phyloP scores from a whole-genome alignment of 2,329 filamentous ascomycete genomes.

The Hypoxylon sp. region DNA sequence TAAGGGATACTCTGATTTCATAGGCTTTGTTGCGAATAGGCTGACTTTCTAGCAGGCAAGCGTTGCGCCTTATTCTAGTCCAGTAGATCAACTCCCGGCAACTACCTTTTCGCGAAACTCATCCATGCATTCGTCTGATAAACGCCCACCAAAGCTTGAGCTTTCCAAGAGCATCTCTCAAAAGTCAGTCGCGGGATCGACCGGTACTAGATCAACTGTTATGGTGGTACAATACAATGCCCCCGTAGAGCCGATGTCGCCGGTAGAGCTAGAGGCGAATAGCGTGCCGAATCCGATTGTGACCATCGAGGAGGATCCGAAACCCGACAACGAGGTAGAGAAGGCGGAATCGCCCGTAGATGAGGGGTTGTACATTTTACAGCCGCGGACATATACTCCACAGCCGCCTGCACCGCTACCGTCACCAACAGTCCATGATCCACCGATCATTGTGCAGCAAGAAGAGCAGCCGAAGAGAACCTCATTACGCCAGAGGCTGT shows the following conservation, averaged over 20 bases:
- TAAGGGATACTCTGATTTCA: constrained; percentile 60
- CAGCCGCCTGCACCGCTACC: constrained; percentile 64
- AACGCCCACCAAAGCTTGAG: constrained; percentile 42
- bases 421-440: constrained; percentile 61
- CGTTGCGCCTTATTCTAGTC: constrained; percentile 51
- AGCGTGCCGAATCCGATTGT: constrained; percentile 35
- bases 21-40: constrained; percentile 20
- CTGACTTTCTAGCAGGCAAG: constrained; percentile 50
- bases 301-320: constrained; percentile 42
- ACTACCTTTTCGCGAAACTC: constrained; percentile 43
- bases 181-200: constrained; percentile 45
- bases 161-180: constrained; percentile 47
- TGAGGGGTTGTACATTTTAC: constrained; percentile 66
- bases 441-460: constrained; percentile 49
- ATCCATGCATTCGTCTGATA: constrained; percentile 45
- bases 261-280: constrained; percentile 41
- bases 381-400: constrained; percentile 72
- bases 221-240: constrained; percentile 52
- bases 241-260: constrained; percentile 40
- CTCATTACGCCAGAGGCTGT: constrained; percentile 69
- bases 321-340: constrained; percentile 44
- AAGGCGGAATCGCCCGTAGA: constrained; percentile 53
- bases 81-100: constrained; percentile 39
- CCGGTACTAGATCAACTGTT: constrained; percentile 49
- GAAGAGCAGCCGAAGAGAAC: constrained; percentile 55